These are phyloP conservation scores for Casuarina equisetifolia DNA, from an alignment of 306 rosid genomes.

Conservation along the genomic window DNA sequence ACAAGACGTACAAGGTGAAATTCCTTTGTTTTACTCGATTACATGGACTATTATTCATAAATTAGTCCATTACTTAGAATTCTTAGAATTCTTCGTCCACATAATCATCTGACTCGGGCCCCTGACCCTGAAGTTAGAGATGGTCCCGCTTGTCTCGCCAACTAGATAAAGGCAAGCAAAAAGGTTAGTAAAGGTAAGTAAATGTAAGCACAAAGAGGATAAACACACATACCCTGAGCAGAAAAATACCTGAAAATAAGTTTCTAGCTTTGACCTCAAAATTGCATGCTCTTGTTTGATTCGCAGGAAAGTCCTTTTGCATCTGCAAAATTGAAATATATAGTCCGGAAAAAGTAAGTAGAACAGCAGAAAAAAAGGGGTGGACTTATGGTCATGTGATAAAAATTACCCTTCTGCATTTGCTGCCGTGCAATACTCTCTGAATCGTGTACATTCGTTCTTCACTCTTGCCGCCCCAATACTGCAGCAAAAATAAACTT, in stretches of 20 bases:
- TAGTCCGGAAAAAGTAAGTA: too few relatives aligned
- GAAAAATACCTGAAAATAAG: slow-evolving; percentile 59
- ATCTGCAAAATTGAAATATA: slow-evolving; percentile 37
- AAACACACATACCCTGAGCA: not conserved
- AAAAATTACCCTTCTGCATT: slow-evolving; percentile 60
- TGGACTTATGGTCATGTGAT: too few relatives aligned
- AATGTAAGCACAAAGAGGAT: not conserved
- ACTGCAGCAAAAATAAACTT: slow-evolving; percentile 30
- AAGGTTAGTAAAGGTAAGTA: not conserved
- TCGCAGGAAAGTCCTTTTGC: slow-evolving; percentile 60
- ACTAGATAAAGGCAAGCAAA: slow-evolving; percentile 16
- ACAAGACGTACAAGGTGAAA: not conserved
- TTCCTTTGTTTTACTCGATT: not conserved
- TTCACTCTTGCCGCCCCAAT: slow-evolving; percentile 84
- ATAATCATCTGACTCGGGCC: not conserved
- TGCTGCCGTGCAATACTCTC: slow-evolving; percentile 59
- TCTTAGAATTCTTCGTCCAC: not conserved
- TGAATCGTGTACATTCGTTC: slow-evolving; percentile 53
- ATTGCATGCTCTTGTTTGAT: slow-evolving; percentile 60
- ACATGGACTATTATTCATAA: not conserved
- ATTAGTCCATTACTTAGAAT: not conserved
- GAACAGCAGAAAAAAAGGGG: too few relatives aligned
- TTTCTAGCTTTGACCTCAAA: slow-evolving; percentile 59
- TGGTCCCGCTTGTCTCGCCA: slow-evolving; percentile 48
- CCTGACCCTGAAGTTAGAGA: not conserved